Evolutionary conservation across 208 protist genomes (phyloP), one percentile per base, ranked within the genome.

Genomic region (Leishmania tropica): DNA sequence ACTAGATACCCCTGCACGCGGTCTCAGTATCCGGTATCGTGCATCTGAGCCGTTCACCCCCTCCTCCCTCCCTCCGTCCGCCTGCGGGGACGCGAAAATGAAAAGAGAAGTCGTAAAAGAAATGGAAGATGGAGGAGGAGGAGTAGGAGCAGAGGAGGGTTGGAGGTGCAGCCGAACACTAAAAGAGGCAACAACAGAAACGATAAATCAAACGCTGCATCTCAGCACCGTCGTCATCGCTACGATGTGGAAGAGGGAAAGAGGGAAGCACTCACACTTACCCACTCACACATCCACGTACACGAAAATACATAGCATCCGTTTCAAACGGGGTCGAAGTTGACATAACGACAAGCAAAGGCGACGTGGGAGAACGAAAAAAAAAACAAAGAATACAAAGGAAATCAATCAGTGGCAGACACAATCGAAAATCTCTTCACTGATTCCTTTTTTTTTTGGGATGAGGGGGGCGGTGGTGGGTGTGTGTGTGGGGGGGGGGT

Each of bases 371-470:
- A 48, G n/a, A 48, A 31, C 2, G 68, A 40, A 54, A 37, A 3
- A 3, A 5, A 37, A 35, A 5, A 31, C 7, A 13, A 56, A 48
- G 10, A 75, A 75, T 17, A 19, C 40, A 48, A 51, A 17, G 24
- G 24, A 54, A 35, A 17, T 2, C 24, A 56, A 8, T 17, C 70
- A 75, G 70, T 65, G 56, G 72, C 65, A 75, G 70, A 76, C 75
- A 77, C 75, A 83, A 76, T 21, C 21, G 80, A 76, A 79, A 79
- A 48, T 83, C 80, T 67, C 80, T 78, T 75, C 70, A 40, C 70
- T 75, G 70, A 17, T 56, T 45, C 10, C 40, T 21, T n/a, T 56
- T 21, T n/a, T 75, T 73, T 73, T 21, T 5, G 3, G 42, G 42
- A 5, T 3, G 42, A 45, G 3, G 42, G 4, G 4, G 42, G 42